These are phyloP conservation scores for Podila minutissima DNA, from an alignment of 192 early-diverging fungal species.

Conservation along the genomic window DNA sequence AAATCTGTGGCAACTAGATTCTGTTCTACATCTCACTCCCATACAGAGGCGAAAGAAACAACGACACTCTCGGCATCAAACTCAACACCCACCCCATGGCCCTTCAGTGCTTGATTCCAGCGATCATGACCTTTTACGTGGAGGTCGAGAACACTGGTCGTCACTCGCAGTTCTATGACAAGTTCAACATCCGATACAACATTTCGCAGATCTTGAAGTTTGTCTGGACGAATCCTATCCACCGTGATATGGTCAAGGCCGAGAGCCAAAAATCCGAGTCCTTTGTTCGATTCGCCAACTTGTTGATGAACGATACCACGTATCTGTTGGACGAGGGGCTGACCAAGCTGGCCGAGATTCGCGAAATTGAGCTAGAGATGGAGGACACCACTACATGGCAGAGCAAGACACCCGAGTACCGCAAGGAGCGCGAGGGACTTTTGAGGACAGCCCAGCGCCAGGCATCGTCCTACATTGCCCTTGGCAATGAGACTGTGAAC, in stretches of 20 bases:
- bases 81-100: constrained; percentile 83
- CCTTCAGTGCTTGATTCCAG: constrained; percentile 78
- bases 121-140: constrained; percentile 92
- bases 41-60: constrained; percentile 59
- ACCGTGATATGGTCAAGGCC: constrained; percentile 71
- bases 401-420: constrained; percentile 57
- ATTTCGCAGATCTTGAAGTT: constrained; percentile 91
- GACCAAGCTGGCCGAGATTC: constrained; percentile 87
- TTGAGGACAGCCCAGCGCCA: constrained; percentile 80
- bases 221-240: constrained; percentile 79
- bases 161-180: constrained; percentile 96
- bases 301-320: constrained; percentile 96
- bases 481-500: constrained; percentile 93
- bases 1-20: constrained; percentile 54
- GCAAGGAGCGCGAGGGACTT: constrained; percentile 69
- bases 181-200: constrained; percentile 98
- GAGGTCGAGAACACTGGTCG: constrained; percentile 96
- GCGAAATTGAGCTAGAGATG: constrained; percentile 83
- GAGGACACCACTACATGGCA: constrained; percentile 62
- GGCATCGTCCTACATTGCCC: constrained; percentile 84
- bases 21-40: constrained; percentile 85
- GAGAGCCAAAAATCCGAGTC: constrained; percentile 69
- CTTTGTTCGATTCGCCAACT: constrained; percentile 88
- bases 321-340: constrained; percentile 95
- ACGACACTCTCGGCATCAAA: constrained; percentile 67